phyloP scores from a whole-genome alignment of 2,329 filamentous ascomycete genomes.

The Microdochium bolleyi region DNA sequence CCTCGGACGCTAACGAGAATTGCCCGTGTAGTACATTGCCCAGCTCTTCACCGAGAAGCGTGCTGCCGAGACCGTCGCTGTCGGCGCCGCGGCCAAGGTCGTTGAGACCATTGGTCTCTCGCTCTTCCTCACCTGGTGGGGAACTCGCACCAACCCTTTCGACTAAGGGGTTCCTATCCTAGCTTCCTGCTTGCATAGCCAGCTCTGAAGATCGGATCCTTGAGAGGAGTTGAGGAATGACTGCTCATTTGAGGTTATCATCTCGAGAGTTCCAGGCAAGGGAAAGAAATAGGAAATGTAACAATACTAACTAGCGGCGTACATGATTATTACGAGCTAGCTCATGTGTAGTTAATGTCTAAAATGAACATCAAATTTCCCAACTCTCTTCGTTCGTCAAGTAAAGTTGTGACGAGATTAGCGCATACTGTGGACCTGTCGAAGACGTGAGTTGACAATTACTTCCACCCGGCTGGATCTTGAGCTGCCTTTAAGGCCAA shows the following conservation, averaged over 20 bases:
- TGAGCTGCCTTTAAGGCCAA: no score
- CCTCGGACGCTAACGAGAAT: no score
- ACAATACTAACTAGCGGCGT: background rate
- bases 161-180: conserved; percentile 42
- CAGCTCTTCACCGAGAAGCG: conserved; percentile 89
- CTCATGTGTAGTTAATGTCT: background rate
- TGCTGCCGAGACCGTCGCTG: conserved; percentile 80
- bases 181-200: background rate
- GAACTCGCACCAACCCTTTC: conserved; percentile 89
- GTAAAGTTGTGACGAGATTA: no score
- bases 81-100: conserved; percentile 75
- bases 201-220: no score
- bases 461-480: no score
- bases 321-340: background rate
- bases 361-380: background rate
- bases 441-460: no score
- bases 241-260: background rate
- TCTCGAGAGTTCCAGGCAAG: background rate
- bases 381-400: background rate
- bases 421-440: no score
- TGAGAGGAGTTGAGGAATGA: background rate
- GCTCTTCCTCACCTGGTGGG: conserved; percentile 95
- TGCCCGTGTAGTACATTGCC: conserved; percentile 80
- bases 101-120: conserved; percentile 91
- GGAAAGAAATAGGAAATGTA: background rate